Evolutionary conservation across 148 eudicot species (phyloP).

Genomic region (Chenopodium formosanum): DNA sequence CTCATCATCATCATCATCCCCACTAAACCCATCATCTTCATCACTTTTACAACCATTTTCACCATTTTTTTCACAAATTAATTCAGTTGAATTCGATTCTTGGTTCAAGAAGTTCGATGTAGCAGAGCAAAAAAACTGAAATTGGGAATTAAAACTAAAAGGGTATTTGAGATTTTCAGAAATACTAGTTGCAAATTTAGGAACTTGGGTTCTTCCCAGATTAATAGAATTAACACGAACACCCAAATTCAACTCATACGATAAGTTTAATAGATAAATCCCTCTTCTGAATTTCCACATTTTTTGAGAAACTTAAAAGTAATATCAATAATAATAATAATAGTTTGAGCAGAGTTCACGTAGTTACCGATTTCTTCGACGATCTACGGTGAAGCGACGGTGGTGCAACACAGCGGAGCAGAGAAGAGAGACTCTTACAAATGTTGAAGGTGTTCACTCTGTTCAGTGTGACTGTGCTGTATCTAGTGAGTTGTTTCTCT

Average conservation of each 20-base stretch:
- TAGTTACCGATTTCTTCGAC: background rate
- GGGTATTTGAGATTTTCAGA: constrained; percentile 15
- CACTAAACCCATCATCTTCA: constrained; percentile 15
- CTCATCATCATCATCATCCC: constrained; percentile 30
- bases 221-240: constrained; percentile 19
- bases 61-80: constrained; percentile 5
- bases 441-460: no score
- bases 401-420: background rate
- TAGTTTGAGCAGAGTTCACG: background rate
- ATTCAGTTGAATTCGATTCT: background rate
- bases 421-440: no score
- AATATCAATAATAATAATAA: background rate
- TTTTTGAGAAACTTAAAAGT: background rate
- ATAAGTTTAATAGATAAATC: constrained; percentile 24
- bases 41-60: background rate
- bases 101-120: constrained; percentile 16
- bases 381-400: background rate
- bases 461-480: no score
- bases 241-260: constrained; percentile 5
- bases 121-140: constrained; percentile 23
- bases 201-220: constrained; percentile 24
- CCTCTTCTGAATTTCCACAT: constrained; percentile 47
- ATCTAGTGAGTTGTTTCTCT: no score
- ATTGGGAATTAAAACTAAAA: constrained; percentile 11
- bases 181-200: constrained; percentile 7